phyloP scores from a whole-genome alignment of 805 yeast genomes.

The Blastobotrys chiropterorum region DNA sequence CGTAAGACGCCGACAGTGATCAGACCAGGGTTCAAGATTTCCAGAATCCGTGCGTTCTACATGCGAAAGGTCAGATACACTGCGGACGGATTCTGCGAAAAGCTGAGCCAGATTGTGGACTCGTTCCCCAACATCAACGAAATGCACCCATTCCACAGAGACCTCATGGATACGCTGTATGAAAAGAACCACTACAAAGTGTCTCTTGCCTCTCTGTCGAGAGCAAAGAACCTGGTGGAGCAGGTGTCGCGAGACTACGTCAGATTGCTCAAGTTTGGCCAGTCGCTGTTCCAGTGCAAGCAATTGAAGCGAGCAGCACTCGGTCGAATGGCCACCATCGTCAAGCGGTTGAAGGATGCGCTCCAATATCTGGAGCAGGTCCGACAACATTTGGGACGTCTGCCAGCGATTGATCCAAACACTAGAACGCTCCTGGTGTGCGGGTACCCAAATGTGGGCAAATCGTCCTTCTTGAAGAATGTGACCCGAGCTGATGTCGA shows the following conservation, averaged over 20 bases:
- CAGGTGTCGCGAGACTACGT: conserved; percentile 95
- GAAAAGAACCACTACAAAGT: conserved; percentile 98
- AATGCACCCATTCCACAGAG: conserved; percentile 97
- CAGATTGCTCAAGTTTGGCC: conserved; percentile 92
- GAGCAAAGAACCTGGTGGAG: conserved; percentile 90
- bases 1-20: conserved; percentile 99
- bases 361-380: conserved; percentile 92
- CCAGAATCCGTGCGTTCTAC: conserved; percentile 93
- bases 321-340: conserved; percentile 99
- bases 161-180: conserved; percentile 93
- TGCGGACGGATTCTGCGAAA: conserved; percentile 92
- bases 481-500: conserved; percentile 98
- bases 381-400: conserved; percentile 97
- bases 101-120: conserved; percentile 73
- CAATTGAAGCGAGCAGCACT: conserved; percentile 97
- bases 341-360: conserved; percentile 92
- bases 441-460: conserved; percentile 99
- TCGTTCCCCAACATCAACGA: conserved; percentile 97
- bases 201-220: conserved; percentile 87
- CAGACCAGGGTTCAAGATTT: conserved; percentile 91
- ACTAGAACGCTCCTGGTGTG: conserved; percentile 95
- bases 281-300: conserved; percentile 96
- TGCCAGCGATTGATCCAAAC: conserved; percentile 97
- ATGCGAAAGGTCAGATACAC: conserved; percentile 98
- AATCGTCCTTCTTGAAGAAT: conserved; percentile 86